phyloP scores from a whole-genome alignment of 1,284 basidiomycete species.

The Porphyrellus sp. region DNA sequence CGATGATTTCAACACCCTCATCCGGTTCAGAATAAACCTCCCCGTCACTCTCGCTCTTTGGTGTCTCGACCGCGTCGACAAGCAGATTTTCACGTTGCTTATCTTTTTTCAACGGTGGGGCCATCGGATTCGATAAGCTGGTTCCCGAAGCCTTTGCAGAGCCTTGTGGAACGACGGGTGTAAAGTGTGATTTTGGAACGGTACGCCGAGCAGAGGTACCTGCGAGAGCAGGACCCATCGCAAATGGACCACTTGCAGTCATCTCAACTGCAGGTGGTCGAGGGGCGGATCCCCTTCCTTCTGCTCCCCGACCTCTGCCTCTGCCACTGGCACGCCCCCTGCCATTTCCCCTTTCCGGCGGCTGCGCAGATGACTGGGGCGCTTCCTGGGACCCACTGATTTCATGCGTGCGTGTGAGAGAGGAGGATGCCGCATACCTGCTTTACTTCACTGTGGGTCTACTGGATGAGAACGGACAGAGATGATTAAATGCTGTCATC shows the following conservation, averaged over 20 bases:
- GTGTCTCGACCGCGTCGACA: conserved; percentile 23
- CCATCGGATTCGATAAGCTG: conserved; percentile 44
- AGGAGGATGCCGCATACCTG: conserved; percentile 34
- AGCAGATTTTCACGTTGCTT: conserved; percentile 34
- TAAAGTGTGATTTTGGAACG: conserved; percentile 53
- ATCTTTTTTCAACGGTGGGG: conserved; percentile 44
- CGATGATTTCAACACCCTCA: conserved; percentile 83
- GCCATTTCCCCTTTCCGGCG: conserved; percentile 40
- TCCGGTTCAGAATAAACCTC: conserved; percentile 87
- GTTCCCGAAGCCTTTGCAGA: conserved; percentile 42
- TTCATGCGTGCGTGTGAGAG: background rate
- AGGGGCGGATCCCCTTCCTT: conserved; percentile 45
- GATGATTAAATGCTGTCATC: background rate
- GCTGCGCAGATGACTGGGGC: conserved; percentile 32
- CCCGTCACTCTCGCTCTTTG: conserved; percentile 46
- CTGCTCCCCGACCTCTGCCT: conserved; percentile 48
- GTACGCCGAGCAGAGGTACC: conserved; percentile 52
- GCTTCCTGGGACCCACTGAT: conserved; percentile 48
- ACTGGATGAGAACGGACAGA: conserved; percentile 18
- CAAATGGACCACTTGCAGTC: conserved; percentile 82
- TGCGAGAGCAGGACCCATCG: conserved; percentile 72
- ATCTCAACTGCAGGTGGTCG: conserved; percentile 58
- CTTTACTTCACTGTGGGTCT: conserved; percentile 38
- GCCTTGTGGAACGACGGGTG: conserved; percentile 42
- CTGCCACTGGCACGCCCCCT: conserved; percentile 52